A percentile compares a stretch with the other conserved stretches of the same genome.
These are phyloP conservation scores for Coniophora puteana DNA, from an alignment of 1,284 basidiomycete genomes.

Conservation along the genomic window DNA sequence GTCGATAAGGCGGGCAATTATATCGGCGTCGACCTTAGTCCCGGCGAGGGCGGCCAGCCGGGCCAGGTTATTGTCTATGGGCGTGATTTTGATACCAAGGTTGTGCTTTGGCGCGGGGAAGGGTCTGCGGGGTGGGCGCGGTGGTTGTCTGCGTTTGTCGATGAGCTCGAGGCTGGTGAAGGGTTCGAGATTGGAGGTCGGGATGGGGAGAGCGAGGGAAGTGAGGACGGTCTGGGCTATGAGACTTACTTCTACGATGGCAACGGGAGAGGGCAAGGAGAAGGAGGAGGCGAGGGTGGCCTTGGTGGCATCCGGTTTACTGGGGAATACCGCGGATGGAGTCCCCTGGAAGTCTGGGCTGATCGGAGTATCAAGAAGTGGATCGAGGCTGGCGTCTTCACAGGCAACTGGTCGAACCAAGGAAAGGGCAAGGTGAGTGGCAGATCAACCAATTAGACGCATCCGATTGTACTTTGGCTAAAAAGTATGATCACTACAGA, in stretches of 20 bases:
- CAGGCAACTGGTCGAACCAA: constrained; percentile 35
- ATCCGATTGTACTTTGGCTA: constrained; percentile 7
- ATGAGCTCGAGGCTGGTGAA: constrained; percentile 89
- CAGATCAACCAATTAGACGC: constrained; percentile 9
- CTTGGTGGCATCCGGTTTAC: constrained; percentile 62
- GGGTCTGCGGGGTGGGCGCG: constrained; percentile 92
- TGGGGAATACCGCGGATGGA: constrained; percentile 89
- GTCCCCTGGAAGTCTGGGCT: constrained; percentile 86
- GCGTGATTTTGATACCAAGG: constrained; percentile 96
- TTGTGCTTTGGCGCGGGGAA: constrained; percentile 90
- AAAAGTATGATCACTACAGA: constrained; percentile 14
- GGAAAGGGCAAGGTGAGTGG: constrained; percentile 50
- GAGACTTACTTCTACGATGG: constrained; percentile 84
- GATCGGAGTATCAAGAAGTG: constrained; percentile 83
- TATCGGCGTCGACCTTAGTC: constrained; percentile 92
- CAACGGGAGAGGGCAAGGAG: constrained; percentile 67
- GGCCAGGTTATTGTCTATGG: constrained; percentile 99
- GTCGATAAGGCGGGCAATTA: constrained; percentile 96
- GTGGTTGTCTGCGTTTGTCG: constrained; percentile 91
- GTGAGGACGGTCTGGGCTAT: constrained; percentile 84
- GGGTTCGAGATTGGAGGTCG: constrained; percentile 73
- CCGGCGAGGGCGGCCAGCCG: constrained; percentile 68
- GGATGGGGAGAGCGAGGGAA: constrained; percentile 52
- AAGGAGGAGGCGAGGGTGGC: constrained; percentile 71
- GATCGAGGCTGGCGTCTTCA: constrained; percentile 73